A percentile compares a stretch with the other conserved stretches of the same genome.
phyloP scores from a whole-genome alignment of 2,329 filamentous ascomycete species.

The Penicillium sp. region DNA sequence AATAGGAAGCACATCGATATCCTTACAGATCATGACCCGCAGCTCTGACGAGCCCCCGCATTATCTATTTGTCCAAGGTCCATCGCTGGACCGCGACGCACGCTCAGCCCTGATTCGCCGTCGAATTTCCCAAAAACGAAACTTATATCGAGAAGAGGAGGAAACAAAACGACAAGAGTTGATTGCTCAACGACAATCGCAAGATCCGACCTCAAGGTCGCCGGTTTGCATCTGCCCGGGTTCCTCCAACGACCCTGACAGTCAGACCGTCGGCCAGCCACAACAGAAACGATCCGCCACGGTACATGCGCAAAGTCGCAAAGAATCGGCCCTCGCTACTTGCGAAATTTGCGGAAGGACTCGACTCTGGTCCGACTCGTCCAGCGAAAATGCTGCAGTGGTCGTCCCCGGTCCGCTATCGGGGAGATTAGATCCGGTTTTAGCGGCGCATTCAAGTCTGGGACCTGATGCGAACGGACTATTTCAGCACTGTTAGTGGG shows the following conservation, averaged over 20 bases:
- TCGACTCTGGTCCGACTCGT: no score
- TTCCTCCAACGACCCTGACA: neutral
- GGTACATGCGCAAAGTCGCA: no score
- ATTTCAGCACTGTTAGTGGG: neutral
- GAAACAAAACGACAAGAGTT: neutral
- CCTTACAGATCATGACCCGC: neutral
- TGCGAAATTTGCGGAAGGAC: no score
- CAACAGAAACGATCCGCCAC: no score
- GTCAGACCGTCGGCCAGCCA: no score
- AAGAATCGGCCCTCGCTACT: no score
- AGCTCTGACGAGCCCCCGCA: neutral
- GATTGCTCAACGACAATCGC: neutral
- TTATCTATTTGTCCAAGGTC: neutral
- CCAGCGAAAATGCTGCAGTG: no score
- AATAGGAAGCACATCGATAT: no score
- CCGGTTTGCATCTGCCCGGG: neutral
- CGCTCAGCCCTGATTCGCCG: constrained; percentile 1
- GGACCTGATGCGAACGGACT: neutral
- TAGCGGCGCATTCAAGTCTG: neutral
- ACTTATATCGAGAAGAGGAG: neutral
- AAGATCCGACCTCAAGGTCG: neutral
- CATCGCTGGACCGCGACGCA: neutral
- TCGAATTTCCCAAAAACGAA: neutral
- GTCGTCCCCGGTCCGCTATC: neutral
- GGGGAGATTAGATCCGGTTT: neutral